Base-by-base conservation (phyloP, 2,329 filamentous ascomycete genomes). In the Huntiella bhutanensis region DNA sequence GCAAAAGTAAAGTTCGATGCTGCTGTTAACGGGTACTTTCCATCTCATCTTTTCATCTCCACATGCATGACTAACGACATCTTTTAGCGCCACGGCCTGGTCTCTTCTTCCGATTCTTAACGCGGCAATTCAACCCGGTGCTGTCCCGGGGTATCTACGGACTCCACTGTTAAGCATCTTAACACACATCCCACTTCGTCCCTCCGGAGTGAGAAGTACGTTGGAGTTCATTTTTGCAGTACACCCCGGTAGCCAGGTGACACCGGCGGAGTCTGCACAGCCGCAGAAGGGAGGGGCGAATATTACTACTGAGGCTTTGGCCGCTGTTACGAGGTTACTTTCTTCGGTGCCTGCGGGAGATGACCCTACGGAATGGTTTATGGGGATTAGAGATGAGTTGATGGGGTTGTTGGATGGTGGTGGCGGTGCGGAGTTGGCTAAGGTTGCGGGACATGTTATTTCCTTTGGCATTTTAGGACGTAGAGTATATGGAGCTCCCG, bases 181-280 rank as follows among this genome's bases (percentile, higher is more conserved):
- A 39, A 74, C 77, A 1, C 56, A 66, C 10, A 55, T 83, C 7
- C 79, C 80, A 1, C 63, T 82, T 19, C 66, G 78, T 3, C 60
- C 64, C 2, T 68, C 74, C 51, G 80, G 80, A 13, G 75, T 84
- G 11, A 69, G 79, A 33, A 70, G 73, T 19, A 79, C 75, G 0
- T 65, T 83, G 51, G 79, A 83, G 55, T 83, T 83, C 55, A 66
- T 84, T 33, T 79, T 82, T 48, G 70, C 77, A 1, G 74, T 81
- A 5, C 78, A 82, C 51, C 72, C 78, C 0, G 67, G 70, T 51
- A 66, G 63, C 52, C 60, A 61, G 5, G 57, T 63, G 48, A 58
- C 60, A 53, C 45, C 57, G 0, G 59, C 63, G 5, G 65, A 68
- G 46, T 60, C 61, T 1, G 58, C 62, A 2, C 55, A 56, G 3